Conservation (phyloP, 2,329 filamentous ascomycete genomes). For the Phyllosticta citribraziliensis region DNA sequence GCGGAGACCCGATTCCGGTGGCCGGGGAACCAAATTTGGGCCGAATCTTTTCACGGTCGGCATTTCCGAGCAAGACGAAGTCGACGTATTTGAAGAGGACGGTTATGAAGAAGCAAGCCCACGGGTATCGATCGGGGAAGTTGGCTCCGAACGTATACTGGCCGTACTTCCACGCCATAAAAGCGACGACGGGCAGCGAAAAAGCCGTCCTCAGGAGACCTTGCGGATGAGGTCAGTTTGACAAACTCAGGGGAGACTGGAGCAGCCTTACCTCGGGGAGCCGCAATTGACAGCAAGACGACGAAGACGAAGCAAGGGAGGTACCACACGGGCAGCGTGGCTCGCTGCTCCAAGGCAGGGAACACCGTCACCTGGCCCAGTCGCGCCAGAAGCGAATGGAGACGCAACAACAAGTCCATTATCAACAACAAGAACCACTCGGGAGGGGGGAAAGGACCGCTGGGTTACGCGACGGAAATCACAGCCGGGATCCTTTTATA, state of each 20-base stretch:
- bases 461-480: neutral
- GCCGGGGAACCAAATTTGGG: neutral
- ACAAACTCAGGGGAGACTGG: neutral
- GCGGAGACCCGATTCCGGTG: neutral
- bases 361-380: neutral
- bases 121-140: neutral
- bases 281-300: neutral
- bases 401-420: neutral
- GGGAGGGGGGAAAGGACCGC: neutral
- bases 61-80: neutral
- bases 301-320: neutral
- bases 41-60: neutral
- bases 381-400: neutral
- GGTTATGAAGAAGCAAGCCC: neutral
- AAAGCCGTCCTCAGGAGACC: neutral
- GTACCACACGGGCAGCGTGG: neutral
- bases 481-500: neutral
- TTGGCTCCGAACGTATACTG: neutral
- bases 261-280: neutral
- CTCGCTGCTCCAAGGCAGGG: neutral
- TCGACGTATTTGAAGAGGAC: neutral
- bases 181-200: neutral
- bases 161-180: neutral
- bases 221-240: neutral
- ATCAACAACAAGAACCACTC: neutral